phyloP scores from a whole-genome alignment of 2,329 filamentous ascomycete genomes.

The Neocucurbitaria cava region DNA sequence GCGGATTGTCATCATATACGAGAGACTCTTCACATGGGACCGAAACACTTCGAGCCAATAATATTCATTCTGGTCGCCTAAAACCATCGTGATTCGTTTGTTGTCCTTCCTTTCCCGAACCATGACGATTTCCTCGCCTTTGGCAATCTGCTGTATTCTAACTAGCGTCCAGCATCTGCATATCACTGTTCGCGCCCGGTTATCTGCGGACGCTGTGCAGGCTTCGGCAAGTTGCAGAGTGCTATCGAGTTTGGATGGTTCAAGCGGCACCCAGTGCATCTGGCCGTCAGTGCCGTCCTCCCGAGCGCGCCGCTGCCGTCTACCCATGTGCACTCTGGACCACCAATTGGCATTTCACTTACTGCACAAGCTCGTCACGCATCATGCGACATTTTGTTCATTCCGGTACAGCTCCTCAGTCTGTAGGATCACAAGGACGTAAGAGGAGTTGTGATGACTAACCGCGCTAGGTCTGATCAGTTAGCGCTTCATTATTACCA shows the following conservation, averaged over 20 bases:
- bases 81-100: too few species aligned
- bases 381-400: background rate
- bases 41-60: too few species aligned
- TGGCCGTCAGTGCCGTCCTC: background rate
- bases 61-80: too few species aligned
- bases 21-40: too few species aligned
- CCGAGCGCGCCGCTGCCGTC: constrained; percentile 5
- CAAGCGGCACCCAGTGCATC: constrained; percentile 1
- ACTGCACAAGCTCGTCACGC: background rate
- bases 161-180: background rate
- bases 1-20: too few species aligned
- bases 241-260: background rate
- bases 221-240: background rate
- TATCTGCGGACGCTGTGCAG: background rate
- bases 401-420: background rate
- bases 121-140: too few species aligned
- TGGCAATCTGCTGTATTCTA: too few species aligned
- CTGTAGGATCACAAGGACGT: constrained; percentile 5
- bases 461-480: constrained; percentile 13
- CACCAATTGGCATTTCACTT: background rate
- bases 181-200: background rate
- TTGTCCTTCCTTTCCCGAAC: too few species aligned
- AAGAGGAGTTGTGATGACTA: constrained; percentile 15
- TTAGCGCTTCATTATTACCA: constrained; percentile 15
- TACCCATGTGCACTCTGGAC: background rate